phyloP scores from a whole-genome alignment of 139 green algal genomes.

The Pleodorina starrii region DNA sequence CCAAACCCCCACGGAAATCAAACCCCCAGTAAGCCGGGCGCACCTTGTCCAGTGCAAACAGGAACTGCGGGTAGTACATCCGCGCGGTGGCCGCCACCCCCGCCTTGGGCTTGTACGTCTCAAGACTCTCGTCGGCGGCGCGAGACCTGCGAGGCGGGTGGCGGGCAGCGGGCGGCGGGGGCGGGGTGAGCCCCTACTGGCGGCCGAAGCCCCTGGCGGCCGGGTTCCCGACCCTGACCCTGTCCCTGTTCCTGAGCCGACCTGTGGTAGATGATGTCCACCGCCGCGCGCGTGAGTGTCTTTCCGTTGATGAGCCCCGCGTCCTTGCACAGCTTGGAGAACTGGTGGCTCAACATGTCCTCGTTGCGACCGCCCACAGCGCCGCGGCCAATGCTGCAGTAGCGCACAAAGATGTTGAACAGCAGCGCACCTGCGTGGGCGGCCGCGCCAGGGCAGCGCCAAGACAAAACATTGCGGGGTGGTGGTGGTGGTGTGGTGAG shows the following conservation, averaged over 20 bases:
- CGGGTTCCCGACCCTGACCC: too few species aligned
- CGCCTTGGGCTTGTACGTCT: conserved; percentile 36
- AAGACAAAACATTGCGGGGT: background rate
- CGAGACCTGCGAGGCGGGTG: background rate
- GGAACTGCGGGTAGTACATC: conserved; percentile 53
- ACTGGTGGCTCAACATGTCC: conserved; percentile 66
- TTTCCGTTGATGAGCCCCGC: conserved; percentile 56
- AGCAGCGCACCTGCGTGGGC: conserved; percentile 67
- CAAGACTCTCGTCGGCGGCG: conserved; percentile 23
- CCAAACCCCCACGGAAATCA: too few species aligned
- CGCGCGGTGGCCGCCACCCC: conserved; percentile 39
- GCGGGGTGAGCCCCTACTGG: too few species aligned
- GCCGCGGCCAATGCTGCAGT: conserved; percentile 62
- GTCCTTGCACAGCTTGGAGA: conserved; percentile 63
- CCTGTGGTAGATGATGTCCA: conserved; percentile 60
- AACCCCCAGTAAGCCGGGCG: too few species aligned
- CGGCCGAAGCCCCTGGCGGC: too few species aligned
- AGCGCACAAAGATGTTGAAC: conserved; percentile 75
- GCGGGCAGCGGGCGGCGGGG: too few species aligned
- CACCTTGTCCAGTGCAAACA: conserved; percentile 42
- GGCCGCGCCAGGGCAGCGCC: too few species aligned
- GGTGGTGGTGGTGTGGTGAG: background rate
- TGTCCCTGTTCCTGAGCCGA: too few species aligned
- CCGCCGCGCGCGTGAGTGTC: conserved; percentile 40
- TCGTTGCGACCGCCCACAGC: conserved; percentile 45